Evolutionary conservation across 2,329 filamentous ascomycete species (phyloP).

Genomic region (Epichloe aotearoae): DNA sequence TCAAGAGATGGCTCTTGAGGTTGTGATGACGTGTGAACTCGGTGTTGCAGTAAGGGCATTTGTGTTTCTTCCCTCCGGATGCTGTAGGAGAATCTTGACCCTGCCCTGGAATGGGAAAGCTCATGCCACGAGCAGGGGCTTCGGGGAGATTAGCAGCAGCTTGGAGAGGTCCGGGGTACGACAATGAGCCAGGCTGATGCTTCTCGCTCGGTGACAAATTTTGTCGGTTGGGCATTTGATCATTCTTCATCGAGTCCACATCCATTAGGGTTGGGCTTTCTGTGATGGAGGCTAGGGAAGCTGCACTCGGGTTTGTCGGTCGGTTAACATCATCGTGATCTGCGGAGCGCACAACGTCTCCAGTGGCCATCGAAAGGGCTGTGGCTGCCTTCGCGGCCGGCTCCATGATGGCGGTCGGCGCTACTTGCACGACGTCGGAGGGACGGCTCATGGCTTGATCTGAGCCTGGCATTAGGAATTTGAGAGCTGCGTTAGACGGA

Average conservation of each 20-base stretch:
- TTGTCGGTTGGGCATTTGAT: slow-evolving; percentile 22
- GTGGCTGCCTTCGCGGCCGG: slow-evolving; percentile 24
- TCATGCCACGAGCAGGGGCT: slow-evolving; percentile 38
- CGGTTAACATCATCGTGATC: slow-evolving; percentile 31
- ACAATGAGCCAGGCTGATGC: slow-evolving; percentile 34
- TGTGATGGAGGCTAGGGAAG: slow-evolving; percentile 29
- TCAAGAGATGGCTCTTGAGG: slow-evolving; percentile 90
- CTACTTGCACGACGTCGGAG: slow-evolving; percentile 35
- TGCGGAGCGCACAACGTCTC: slow-evolving; percentile 21
- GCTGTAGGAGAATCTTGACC: slow-evolving; percentile 44
- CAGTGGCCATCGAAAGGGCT: slow-evolving; percentile 20
- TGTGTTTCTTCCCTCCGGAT: slow-evolving; percentile 66
- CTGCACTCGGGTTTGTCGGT: slow-evolving; percentile 19
- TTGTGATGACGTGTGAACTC: slow-evolving; percentile 97
- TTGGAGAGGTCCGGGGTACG: slow-evolving; percentile 40
- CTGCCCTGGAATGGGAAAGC: slow-evolving; percentile 38
- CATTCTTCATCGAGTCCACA: slow-evolving; percentile 30
- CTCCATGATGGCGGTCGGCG: slow-evolving; percentile 31
- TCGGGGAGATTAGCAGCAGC: slow-evolving; percentile 28
- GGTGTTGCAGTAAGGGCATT: slow-evolving; percentile 90
- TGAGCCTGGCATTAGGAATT: slow-evolving; percentile 40
- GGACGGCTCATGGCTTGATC: slow-evolving; percentile 41
- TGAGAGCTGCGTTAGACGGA: slow-evolving; percentile 38
- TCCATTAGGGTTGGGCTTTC: slow-evolving; percentile 43
- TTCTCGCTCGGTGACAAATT: slow-evolving; percentile 39